Conservation (phyloP, 208 protist species). For the Acanthamoeba castellanii region DNA sequence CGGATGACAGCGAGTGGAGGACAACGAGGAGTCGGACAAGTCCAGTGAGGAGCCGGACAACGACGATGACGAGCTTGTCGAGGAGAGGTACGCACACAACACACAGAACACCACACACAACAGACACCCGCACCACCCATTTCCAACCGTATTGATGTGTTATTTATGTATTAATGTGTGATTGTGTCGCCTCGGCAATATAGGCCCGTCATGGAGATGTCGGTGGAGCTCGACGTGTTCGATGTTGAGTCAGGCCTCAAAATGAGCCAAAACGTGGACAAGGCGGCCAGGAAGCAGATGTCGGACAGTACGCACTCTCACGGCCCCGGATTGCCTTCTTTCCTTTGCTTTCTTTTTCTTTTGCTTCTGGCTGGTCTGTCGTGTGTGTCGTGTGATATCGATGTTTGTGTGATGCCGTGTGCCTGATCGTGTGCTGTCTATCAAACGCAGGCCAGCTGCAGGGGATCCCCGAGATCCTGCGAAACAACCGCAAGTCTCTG, state of each 20-base stretch:
- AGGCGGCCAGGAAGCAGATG: too few species aligned
- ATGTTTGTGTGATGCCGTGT: background rate
- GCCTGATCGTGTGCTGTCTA: background rate
- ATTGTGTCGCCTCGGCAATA: background rate
- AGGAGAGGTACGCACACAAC: background rate
- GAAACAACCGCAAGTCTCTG: background rate
- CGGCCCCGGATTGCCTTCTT: too few species aligned
- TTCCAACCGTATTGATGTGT: too few species aligned
- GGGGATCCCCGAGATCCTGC: conserved; percentile 18
- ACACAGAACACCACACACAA: background rate
- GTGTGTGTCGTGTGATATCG: too few species aligned
- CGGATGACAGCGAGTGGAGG: background rate
- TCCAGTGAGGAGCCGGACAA: background rate
- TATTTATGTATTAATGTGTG: too few species aligned
- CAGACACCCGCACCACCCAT: too few species aligned
- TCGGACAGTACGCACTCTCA: too few species aligned
- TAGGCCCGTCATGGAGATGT: too few species aligned
- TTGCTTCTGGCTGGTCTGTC: too few species aligned
- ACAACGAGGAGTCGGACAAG: background rate
- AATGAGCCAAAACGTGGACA: background rate
- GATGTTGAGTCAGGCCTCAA: background rate
- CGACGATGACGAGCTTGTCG: background rate
- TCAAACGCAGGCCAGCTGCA: background rate
- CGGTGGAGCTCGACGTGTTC: background rate
- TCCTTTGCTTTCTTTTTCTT: too few species aligned